Evolutionary conservation across 2,329 filamentous ascomycete species (phyloP), one percentile per base, ranked within the genome.

Genomic region (Fusarium heterosporum): DNA sequence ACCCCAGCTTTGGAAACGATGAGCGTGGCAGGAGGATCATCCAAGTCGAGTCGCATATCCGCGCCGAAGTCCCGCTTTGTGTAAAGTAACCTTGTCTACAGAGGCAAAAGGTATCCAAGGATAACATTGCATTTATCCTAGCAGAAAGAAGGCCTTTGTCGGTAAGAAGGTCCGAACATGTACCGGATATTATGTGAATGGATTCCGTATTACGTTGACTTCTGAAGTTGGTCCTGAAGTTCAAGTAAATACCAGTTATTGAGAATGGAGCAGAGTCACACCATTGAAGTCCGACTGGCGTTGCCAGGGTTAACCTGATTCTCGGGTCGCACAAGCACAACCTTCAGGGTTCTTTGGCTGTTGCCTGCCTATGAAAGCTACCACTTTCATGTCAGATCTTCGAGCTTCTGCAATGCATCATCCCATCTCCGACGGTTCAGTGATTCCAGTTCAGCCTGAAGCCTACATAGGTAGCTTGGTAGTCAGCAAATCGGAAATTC

Each of bases 381-480:
- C 55, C 55, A 26, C 30, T 52, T 52, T 47, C 17, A 61, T 39
- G 17, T 12, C 36, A 47, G 55, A 66, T 65, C 55, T 45, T 38
- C 62, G 41, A 48, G 45, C 43, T 40, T 28, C 29, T 32, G 32
- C 12, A 45, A 34, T 58, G 32, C 41, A 17, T 50, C 47, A 14
- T 29, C 41, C 29, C 54, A 47, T 52, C 17, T 22, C 38, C 32
- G 55, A 25, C 17, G 40, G 52, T 42, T 42, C 32, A n/a, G 32
- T 34, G 32, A n/a, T 16, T 34, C 30, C 28, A 22, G 38, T 50
- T 66, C 51, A 66, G 63, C 63, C 51, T 68, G 42, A 61, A 66
- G 50, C 19, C 30, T 8, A 36, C 17, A 38, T 22, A 45, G 34
- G 42, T 26, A 50, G n/a, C 36, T 65, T 49, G 50, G 50, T 50